These are phyloP conservation scores for Scutellaria galericulata DNA, from an alignment of 257 asterid species.

Conservation along the genomic window DNA sequence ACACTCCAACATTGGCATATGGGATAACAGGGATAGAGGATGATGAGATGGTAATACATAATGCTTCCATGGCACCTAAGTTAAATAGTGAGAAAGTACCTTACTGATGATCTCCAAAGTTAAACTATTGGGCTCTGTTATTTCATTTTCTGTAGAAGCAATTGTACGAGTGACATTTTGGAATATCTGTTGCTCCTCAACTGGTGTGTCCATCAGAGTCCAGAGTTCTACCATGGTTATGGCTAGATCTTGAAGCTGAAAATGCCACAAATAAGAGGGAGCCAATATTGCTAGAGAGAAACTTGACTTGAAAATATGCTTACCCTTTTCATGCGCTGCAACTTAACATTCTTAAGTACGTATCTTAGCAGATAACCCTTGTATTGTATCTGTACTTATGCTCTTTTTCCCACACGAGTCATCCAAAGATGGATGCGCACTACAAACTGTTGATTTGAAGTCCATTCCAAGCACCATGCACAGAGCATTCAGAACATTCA, in stretches of 20 bases:
- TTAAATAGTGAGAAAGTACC: constrained; percentile 41
- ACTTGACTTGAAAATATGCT: constrained; percentile 22
- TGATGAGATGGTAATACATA: too few species aligned
- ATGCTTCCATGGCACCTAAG: too few species aligned
- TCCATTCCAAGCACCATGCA: constrained; percentile 86
- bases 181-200: constrained; percentile 69
- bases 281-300: constrained; percentile 12
- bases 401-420: constrained; percentile 49
- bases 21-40: background rate
- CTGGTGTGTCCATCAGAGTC: constrained; percentile 88
- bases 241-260: constrained; percentile 85
- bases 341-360: constrained; percentile 60
- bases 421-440: constrained; percentile 70
- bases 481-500: constrained; percentile 55
- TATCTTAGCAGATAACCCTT: constrained; percentile 56
- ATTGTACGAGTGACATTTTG: constrained; percentile 61
- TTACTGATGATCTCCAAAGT: constrained; percentile 59
- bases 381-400: constrained; percentile 57
- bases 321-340: constrained; percentile 76
- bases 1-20: background rate
- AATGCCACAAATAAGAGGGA: constrained; percentile 32
- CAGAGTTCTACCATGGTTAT: constrained; percentile 85
- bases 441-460: constrained; percentile 53
- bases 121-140: constrained; percentile 65
- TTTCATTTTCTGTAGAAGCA: constrained; percentile 78